phyloP scores from a whole-genome alignment of 169 alveolate species.

The Perkinsus olseni region DNA sequence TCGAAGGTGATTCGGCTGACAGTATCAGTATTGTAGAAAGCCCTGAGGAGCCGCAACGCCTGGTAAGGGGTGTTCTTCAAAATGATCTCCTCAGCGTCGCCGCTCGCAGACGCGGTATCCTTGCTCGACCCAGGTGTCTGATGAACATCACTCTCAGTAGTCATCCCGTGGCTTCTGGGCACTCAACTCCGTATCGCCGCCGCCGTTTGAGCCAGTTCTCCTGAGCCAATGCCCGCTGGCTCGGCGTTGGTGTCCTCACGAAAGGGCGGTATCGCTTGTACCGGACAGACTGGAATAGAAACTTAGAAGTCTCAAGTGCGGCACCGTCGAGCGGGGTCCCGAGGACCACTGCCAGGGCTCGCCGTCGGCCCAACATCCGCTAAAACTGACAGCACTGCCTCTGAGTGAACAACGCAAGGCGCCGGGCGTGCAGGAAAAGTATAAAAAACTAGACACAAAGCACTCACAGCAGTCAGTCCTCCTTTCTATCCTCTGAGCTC shows the following conservation, averaged over 20 bases:
- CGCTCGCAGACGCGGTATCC: not conserved
- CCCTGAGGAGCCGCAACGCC: slow-evolving; percentile 17
- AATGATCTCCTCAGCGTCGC: not conserved
- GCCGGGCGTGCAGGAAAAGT: not conserved
- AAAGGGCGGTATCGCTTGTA: not conserved
- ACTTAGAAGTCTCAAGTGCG: not conserved
- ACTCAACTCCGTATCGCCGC: not conserved
- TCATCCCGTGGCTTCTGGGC: not conserved
- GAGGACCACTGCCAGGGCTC: not conserved
- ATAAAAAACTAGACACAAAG: not conserved
- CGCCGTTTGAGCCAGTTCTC: not conserved
- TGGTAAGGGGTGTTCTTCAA: slow-evolving; percentile 10
- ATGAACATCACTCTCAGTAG: not conserved
- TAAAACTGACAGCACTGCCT: not conserved
- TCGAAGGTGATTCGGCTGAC: not conserved
- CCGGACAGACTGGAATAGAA: not conserved
- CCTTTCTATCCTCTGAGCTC: not conserved
- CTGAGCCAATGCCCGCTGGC: not conserved
- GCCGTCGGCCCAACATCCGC: not conserved
- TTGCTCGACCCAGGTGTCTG: not conserved
- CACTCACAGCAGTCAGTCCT: not conserved
- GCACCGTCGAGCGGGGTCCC: not conserved
- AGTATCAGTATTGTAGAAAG: not conserved
- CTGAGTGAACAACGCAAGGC: not conserved
- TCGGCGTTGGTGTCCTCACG: not conserved